Conservation (phyloP, 2,329 filamentous ascomycete species). For the Aspergillus ochraceoroseus region DNA sequence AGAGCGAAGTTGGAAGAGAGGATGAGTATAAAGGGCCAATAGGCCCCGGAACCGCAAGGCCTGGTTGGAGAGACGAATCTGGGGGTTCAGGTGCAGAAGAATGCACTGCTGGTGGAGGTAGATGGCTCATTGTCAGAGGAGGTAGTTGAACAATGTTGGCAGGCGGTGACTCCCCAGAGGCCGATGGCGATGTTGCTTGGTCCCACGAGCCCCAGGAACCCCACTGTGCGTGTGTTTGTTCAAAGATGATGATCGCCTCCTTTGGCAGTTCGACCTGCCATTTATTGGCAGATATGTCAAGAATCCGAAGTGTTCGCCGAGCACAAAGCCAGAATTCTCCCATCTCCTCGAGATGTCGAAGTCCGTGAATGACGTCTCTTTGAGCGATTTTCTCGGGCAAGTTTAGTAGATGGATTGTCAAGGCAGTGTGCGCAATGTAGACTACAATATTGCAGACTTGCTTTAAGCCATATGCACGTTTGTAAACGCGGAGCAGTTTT, state of each 20-base stretch:
- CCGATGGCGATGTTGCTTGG: slow-evolving; percentile 31
- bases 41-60: slow-evolving; percentile 14
- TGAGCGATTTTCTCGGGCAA: slow-evolving; percentile 86
- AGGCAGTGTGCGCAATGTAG: slow-evolving; percentile 91
- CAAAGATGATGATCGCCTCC: slow-evolving; percentile 71
- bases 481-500: slow-evolving; percentile 90
- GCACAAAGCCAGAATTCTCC: slow-evolving; percentile 92
- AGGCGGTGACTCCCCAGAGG: slow-evolving; percentile 26
- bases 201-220: slow-evolving; percentile 59
- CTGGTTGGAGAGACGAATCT: slow-evolving; percentile 11
- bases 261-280: slow-evolving; percentile 85
- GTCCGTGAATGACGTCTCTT: slow-evolving; percentile 81
- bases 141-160: slow-evolving; percentile 17
- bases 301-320: slow-evolving; percentile 73
- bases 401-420: slow-evolving; percentile 90
- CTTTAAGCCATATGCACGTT: slow-evolving; percentile 80
- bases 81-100: slow-evolving; percentile 8
- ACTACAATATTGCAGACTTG: slow-evolving; percentile 97
- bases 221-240: slow-evolving; percentile 73
- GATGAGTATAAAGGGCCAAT: slow-evolving; percentile 19
- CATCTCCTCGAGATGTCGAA: slow-evolving; percentile 91
- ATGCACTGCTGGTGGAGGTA: slow-evolving; percentile 15
- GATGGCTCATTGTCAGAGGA: slow-evolving; percentile 19
- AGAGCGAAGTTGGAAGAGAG: slow-evolving; percentile 14
- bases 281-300: slow-evolving; percentile 78